Evolutionary conservation across 2,329 filamentous ascomycete species (phyloP).

Genomic region (Alternaria viburni): DNA sequence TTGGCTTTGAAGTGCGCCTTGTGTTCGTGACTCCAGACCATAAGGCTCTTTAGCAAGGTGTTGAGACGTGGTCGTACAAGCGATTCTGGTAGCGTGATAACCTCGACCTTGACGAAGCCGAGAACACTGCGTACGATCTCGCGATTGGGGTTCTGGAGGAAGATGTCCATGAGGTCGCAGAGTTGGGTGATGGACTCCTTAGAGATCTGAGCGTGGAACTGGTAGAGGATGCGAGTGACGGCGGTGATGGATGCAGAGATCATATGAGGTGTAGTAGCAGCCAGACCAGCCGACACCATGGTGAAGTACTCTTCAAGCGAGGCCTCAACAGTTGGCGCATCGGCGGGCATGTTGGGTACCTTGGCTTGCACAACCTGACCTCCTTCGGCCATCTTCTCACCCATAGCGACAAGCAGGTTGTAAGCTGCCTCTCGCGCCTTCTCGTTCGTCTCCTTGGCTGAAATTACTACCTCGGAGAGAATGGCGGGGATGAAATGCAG

Average conservation of each 20-base stretch:
- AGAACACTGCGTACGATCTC: conserved; percentile 95
- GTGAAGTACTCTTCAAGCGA: conserved; percentile 95
- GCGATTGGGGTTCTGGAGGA: conserved; percentile 93
- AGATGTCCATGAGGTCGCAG: conserved; percentile 93
- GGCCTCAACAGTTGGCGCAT: conserved; percentile 78
- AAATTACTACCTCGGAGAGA: conserved; percentile 92
- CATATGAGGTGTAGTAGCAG: conserved; percentile 93
- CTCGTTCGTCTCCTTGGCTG: conserved; percentile 97
- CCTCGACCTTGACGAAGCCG: conserved; percentile 95
- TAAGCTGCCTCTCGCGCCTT: conserved; percentile 89
- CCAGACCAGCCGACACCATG: conserved; percentile 95
- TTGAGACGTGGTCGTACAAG: conserved; percentile 79
- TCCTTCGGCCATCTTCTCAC: conserved; percentile 77
- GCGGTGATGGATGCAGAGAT: conserved; percentile 97
- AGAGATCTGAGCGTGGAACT: conserved; percentile 77
- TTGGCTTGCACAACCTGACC: conserved; percentile 83
- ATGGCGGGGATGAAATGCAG: conserved; percentile 93
- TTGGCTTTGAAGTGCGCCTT: conserved; percentile 97
- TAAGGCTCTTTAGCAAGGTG: conserved; percentile 83
- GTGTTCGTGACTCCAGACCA: conserved; percentile 97
- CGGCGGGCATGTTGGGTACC: conserved; percentile 82
- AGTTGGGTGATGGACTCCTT: conserved; percentile 77
- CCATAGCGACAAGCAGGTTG: conserved; percentile 87
- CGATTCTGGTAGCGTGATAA: conserved; percentile 81
- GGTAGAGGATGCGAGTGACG: conserved; percentile 88